Percentiles rank a stretch among this genome's conserved stretches.
These are phyloP conservation scores for Melaleuca alternifolia DNA, from an alignment of 345 rosid genomes.

Conservation along the genomic window DNA sequence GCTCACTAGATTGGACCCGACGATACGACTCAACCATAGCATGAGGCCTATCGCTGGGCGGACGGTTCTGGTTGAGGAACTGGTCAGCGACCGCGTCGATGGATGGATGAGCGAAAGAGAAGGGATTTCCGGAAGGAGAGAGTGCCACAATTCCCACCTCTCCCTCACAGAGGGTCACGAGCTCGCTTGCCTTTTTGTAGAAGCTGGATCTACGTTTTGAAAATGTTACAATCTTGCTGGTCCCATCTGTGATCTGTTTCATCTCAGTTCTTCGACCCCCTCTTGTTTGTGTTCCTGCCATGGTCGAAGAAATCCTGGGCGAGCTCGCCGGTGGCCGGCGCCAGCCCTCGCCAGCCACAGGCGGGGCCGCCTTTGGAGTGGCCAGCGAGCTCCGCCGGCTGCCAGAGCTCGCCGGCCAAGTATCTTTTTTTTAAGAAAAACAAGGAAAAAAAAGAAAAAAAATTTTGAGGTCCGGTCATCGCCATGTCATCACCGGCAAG, in stretches of 20 bases:
- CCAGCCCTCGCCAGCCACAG: too few species aligned
- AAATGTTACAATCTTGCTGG: background rate
- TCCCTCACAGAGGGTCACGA: background rate
- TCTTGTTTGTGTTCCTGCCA: background rate
- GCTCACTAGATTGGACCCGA: too few species aligned
- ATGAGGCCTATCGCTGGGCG: too few species aligned
- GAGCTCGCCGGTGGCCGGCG: too few species aligned
- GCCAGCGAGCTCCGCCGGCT: too few species aligned
- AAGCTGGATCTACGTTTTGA: background rate
- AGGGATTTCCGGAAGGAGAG: background rate
- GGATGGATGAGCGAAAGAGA: background rate
- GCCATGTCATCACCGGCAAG: too few species aligned
- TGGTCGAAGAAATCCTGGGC: background rate
- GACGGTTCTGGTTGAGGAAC: background rate
- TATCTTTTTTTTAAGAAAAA: too few species aligned
- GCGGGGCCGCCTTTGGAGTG: too few species aligned
- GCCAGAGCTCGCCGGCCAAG: too few species aligned
- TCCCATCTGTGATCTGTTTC: background rate
- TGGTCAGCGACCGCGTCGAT: background rate
- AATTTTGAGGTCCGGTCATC: too few species aligned
- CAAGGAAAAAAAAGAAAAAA: too few species aligned
- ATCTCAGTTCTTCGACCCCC: background rate
- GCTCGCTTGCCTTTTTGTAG: background rate
- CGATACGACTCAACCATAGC: too few species aligned
- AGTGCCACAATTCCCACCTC: background rate